These are phyloP conservation scores for Crithidia acanthocephali DNA, from an alignment of 208 protist genomes.

Conservation along the genomic window DNA sequence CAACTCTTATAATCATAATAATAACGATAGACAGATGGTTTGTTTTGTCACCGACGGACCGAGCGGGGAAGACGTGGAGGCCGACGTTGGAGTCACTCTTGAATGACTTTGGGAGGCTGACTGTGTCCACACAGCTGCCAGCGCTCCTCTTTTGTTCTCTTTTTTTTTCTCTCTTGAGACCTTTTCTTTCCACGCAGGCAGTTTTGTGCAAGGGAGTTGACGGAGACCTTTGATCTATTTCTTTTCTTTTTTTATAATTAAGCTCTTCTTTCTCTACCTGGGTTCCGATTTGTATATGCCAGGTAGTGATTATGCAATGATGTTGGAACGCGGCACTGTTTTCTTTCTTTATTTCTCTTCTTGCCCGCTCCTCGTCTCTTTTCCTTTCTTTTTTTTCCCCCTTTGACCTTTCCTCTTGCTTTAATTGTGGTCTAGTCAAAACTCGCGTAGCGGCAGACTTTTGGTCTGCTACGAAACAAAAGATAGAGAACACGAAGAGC, in stretches of 20 bases:
- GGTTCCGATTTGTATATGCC: background rate
- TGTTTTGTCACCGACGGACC: background rate
- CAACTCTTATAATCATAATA: background rate
- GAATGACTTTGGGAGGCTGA: background rate
- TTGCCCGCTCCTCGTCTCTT: background rate
- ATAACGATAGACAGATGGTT: constrained; percentile 3
- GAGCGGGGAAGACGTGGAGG: constrained; percentile 4
- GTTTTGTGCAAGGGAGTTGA: background rate
- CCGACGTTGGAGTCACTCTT: background rate
- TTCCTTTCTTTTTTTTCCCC: background rate
- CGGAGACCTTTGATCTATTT: background rate
- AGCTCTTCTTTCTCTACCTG: background rate
- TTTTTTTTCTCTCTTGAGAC: background rate
- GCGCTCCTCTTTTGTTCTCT: background rate
- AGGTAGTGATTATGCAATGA: background rate
- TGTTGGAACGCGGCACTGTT: background rate
- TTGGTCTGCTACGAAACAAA: background rate
- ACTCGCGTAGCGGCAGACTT: background rate
- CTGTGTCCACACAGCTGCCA: background rate
- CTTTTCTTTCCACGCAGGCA: background rate
- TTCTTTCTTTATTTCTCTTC: background rate
- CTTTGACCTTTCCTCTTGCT: background rate
- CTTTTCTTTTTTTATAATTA: background rate
- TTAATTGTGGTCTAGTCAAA: constrained; percentile 3
- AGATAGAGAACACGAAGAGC: background rate